Evolutionary conservation across 306 rosid genomes (phyloP), one percentile per base, ranked within the genome.

Genomic region (Quercus alba): DNA sequence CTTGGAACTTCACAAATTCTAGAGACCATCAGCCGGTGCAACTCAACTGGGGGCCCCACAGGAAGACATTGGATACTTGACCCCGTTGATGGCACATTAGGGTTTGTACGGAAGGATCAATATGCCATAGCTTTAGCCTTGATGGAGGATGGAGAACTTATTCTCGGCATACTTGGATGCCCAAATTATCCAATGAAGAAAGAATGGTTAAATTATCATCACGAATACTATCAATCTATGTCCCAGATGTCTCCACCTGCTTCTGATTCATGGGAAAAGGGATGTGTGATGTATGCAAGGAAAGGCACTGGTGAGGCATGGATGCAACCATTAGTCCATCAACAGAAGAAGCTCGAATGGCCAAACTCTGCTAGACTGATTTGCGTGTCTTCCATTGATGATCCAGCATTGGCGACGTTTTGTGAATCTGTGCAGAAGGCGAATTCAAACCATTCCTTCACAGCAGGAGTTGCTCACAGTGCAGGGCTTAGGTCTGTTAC

Each of bases 111-210:
- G 7, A 96, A 97, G 15, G 99, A 95, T 81, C 99, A 93, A 77
- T 95, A 95, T 84, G 99, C 99, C 61, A 78, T 95, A 64, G 98
- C 99, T 81, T 84, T 95, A 66, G 99, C 99, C 6, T 87, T 95
- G 63, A 84, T 95, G 75, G 97, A 95, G 80, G 85, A 95, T 80
- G 99, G 99, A 66, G 91, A 95, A 72, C 94, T 91, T 73, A 85
- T 84, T 46, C 94, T 95, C 75, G 99, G 99, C 25, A 93, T 95
- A 85, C 97, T 95, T 73, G 99, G 99, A 0, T 95, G 99, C 84
- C 99, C 99, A n/a, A 95, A 93, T 76, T 95, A 95, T 80, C 99
- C 99, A 58, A 91, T 93, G 99, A 89, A 90, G 75, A 95, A 88
- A 56, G 99, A 6, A 80, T 95, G 98, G 97, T 79, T 95, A 20